Evolutionary conservation across 441 rosid species (phyloP), one percentile per base, ranked within the genome.

Genomic region (Jatropha multifida): DNA sequence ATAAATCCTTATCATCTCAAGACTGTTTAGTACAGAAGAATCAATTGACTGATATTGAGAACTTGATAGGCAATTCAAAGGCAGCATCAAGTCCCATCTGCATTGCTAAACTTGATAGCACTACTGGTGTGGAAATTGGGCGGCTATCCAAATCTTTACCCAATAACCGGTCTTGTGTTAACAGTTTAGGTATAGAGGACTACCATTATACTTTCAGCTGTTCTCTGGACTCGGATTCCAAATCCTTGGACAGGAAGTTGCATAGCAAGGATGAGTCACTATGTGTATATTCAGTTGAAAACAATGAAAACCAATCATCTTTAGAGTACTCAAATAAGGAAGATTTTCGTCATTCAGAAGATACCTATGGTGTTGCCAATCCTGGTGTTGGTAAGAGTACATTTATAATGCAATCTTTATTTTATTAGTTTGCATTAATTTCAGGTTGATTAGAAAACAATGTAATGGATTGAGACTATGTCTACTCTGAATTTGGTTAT

Each of bases 111-210:
- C 83, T 66, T 81, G 76, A 68, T 42, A 76, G 56, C 38, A 71
- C 77, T 38, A 40, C 73, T 54, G 73, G 74, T 71, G 85, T 83
- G 44, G 86, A 85, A 65, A 73, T 66, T 76, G 85, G 79, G 65
- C 74, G 83, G 85, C 78, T 83, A 68, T 85, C 69, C 64, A 90
- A 85, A 82, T 96, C 98, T 76, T 85, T 96, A 85, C 98, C 99
- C 4, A 80, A 78, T 83, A 84, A 87, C 78, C 78, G 88, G 83
- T 82, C 85, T 64, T 71, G 70, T 27, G 49, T 61, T 62, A 75
- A 77, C 55, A 68, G 79, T 80, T 64, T 88, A 63, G 87, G 74
- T 51, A 68, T 73, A 11, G 76, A 77, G 65, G 70, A 75, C 60
- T 64, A 55, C 61, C 78, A 37, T 48, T 78, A 69, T 85, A 89